Base-by-base conservation (phyloP, 495 filamentous ascomycete genomes). In the Margaritispora aquatica region DNA sequence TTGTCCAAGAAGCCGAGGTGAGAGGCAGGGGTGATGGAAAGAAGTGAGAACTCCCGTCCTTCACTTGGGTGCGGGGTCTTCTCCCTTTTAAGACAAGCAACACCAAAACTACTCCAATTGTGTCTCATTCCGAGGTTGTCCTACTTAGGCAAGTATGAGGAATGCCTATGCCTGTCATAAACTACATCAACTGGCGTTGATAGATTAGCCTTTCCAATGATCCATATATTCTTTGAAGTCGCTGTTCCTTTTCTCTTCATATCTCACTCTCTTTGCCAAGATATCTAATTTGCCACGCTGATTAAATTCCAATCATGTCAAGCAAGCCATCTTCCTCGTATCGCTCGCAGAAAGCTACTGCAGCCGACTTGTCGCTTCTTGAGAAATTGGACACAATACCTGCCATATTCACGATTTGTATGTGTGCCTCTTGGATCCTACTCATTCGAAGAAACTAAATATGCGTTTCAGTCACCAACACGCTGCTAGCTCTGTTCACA, bases 301-400 rank as follows among this genome's bases (percentile, higher is more conserved):
- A 5, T 13, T 34, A 5, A 34, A 34, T 13, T 5, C 5, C 5
- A 13, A 34, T 34, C 29, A 44, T 44, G 38, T 44, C 38, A n/a
- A 44, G 19, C 38, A 44, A 44, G 38, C 47, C 55, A 38, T 66
- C 64, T 1, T 63, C 64, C 13, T 66, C 64, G 2, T 63, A 60
- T 26, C 53, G 49, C 17, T 53, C 46, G 4, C 64, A 66, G 48
- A 60, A 66, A 47, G 60, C 64, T 8, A 55, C 53, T 26, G 27
- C 19, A 1, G 56, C 21, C 0, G 10, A 31, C 7, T 38, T 67
- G 9, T 58, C 64, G 0, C 0, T 59, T 2, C 13, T 58, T 20
- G 64, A 67, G 50, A 67, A 62, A 34, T 19, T 63, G 23, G 64
- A 61, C 27, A 44, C 44, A 2, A 19, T 61, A 20, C 54, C 51